Evolutionary conservation across 116 monocot species (phyloP).

Genomic region (Cymodocea nodosa): DNA sequence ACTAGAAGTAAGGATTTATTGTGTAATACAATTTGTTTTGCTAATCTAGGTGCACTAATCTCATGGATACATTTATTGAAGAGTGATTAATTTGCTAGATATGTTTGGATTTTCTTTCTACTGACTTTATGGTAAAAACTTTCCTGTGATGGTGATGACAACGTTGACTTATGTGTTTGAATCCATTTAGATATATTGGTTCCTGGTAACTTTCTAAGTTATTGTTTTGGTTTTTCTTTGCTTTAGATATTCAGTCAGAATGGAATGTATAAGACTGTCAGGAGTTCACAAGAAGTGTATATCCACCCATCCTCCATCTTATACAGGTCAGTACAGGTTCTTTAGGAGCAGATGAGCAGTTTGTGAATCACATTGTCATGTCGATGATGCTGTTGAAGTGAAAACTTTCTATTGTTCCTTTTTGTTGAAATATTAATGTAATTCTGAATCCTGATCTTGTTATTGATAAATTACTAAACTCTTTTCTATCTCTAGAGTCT

Average conservation of each 20-base stretch:
- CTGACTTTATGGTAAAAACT: not conserved
- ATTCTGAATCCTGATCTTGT: too few relatives aligned
- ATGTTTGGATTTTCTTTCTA: not conserved
- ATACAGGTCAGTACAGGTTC: constrained; percentile 38
- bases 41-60: too few relatives aligned
- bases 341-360: not conserved
- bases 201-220: too few relatives aligned
- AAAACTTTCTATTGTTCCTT: too few relatives aligned
- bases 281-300: constrained; percentile 89
- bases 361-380: not conserved
- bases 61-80: too few relatives aligned
- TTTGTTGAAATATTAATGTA: too few relatives aligned
- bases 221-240: not conserved
- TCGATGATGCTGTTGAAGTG: too few relatives aligned
- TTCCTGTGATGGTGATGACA: not conserved
- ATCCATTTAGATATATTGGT: not conserved
- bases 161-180: not conserved
- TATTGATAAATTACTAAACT: too few relatives aligned
- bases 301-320: constrained; percentile 97
- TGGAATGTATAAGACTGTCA: constrained; percentile 80
- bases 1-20: constrained; percentile 48
- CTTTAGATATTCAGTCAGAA: constrained; percentile 53
- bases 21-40: not conserved
- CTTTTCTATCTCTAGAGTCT: too few relatives aligned
- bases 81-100: too few relatives aligned